Evolutionary conservation across 2,329 filamentous ascomycete species (phyloP), one percentile per base, ranked within the genome.

Genomic region (Fusarium penzigii): DNA sequence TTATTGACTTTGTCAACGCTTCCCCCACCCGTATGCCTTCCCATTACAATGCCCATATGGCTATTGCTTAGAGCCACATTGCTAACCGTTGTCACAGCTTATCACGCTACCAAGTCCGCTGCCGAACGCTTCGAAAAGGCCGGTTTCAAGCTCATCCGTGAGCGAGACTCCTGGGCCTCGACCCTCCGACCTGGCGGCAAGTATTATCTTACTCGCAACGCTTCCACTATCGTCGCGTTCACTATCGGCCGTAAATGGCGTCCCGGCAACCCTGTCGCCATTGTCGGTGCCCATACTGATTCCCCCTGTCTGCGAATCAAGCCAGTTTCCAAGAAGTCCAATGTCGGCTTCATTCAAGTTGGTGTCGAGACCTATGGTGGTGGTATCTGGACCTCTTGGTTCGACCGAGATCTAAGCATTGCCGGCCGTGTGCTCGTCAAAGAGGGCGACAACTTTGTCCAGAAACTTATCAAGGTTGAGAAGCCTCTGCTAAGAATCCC

Each of bases 311-410:
- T 99, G 45, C 87, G 93, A 53, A 79, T 99, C 70, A 99, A 99
- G 79, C 94, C 94, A 12, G 87, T 96, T 40, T 96, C 90, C 68
- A 96, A 93, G 75, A 94, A 93, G 76, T 82, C 84, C 66, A 86
- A 83, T 50, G 88, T 89, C 59, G 93, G 93, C 12, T 99, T 94
- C 72, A 75, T 97, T 57, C 94, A 99, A 74, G 87, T 99, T 51
- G 94, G 92, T 48, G 93, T 97, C 46, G 94, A 99, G 78, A 93
- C 91, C 2, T 99, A 99, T 68, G 94, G 94, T 48, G 94, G 94
- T 56, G 94, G 94, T 50, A 87, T 97, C 66, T 97, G 93, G 93
- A 92, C 97, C 73, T 96, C 90, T 43, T 99, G 89, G 94, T 99
- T 99, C 68, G 94, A 99, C 72, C 87, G 94, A 46, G 94, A 99